Evolutionary conservation across 495 filamentous ascomycete species (phyloP).

Genomic region (Talaromyces borbonicus): DNA sequence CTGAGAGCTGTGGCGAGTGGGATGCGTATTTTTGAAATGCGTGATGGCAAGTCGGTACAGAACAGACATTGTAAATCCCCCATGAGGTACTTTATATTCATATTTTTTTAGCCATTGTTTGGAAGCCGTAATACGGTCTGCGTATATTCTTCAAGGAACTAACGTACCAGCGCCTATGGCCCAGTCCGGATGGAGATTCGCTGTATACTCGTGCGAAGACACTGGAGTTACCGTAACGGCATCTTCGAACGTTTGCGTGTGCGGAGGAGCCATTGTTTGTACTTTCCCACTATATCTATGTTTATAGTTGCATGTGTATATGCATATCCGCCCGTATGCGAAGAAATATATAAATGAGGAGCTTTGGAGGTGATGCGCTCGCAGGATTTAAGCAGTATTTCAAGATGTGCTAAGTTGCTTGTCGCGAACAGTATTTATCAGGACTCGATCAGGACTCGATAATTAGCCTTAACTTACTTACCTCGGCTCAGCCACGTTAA

Average conservation of each 20-base stretch:
- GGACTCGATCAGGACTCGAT: too few relatives aligned
- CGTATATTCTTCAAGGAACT: neutral
- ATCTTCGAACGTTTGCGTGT: slow-evolving; percentile 30
- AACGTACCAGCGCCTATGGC: slow-evolving; percentile 48
- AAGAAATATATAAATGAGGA: neutral
- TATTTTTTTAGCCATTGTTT: neutral
- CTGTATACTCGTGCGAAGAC: slow-evolving; percentile 46
- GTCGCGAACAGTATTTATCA: too few relatives aligned
- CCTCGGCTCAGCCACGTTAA: neutral
- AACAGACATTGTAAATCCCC: slow-evolving; percentile 62
- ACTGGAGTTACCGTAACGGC: slow-evolving; percentile 38
- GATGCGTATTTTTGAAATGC: slow-evolving; percentile 58
- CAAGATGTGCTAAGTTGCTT: too few relatives aligned
- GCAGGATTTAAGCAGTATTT: too few relatives aligned
- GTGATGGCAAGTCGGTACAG: slow-evolving; percentile 49
- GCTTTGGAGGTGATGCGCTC: too few relatives aligned
- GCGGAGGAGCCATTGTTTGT: slow-evolving; percentile 3
- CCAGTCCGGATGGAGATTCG: slow-evolving; percentile 43
- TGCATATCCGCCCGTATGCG: neutral
- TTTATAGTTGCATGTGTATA: neutral
- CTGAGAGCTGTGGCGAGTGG: slow-evolving; percentile 48
- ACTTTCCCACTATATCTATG: neutral
- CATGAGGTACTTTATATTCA: slow-evolving; percentile 58
- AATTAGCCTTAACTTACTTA: too few relatives aligned
- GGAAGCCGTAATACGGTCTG: neutral